Evolutionary conservation across 495 filamentous ascomycete species (phyloP).

Genomic region (Bryoglossum gracile): DNA sequence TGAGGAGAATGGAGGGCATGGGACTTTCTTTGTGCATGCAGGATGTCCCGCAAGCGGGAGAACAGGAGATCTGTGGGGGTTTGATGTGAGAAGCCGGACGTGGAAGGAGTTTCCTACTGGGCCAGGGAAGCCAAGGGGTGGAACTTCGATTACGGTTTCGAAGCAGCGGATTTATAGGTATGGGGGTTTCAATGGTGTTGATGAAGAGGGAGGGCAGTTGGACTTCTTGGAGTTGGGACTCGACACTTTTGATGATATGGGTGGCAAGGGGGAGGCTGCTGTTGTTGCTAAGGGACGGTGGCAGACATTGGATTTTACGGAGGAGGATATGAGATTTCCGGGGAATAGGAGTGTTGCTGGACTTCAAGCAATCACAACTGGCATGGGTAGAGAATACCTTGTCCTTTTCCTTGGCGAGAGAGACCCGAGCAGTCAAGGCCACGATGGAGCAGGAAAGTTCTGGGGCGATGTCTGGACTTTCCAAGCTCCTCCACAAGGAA

Average conservation of each 20-base stretch:
- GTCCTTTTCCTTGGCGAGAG: slow-evolving; percentile 63
- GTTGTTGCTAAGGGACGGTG: slow-evolving; percentile 16
- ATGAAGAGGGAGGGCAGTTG: slow-evolving; percentile 55
- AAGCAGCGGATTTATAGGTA: slow-evolving; percentile 58
- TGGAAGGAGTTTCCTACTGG: slow-evolving; percentile 60
- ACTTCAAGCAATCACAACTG: slow-evolving; percentile 41
- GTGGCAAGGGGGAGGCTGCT: slow-evolving; percentile 9
- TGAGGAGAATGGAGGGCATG: slow-evolving; percentile 38
- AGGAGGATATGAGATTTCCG: slow-evolving; percentile 26
- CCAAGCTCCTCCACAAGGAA: slow-evolving; percentile 46
- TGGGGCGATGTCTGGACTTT: slow-evolving; percentile 68
- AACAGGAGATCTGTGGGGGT: slow-evolving; percentile 64
- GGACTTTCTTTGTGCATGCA: slow-evolving; percentile 62
- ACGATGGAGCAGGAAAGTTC: slow-evolving; percentile 63
- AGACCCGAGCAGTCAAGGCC: slow-evolving; percentile 52
- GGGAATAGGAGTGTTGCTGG: slow-evolving; percentile 35
- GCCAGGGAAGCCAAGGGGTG: slow-evolving; percentile 53
- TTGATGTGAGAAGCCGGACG: slow-evolving; percentile 46
- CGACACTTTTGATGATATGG: slow-evolving; percentile 28
- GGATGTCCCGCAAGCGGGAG: slow-evolving; percentile 55
- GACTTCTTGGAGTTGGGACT: slow-evolving; percentile 50
- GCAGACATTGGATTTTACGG: slow-evolving; percentile 20
- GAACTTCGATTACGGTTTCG: slow-evolving; percentile 52
- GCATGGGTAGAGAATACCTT: slow-evolving; percentile 49
- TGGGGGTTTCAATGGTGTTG: slow-evolving; percentile 63